Evolutionary conservation across 2,329 filamentous ascomycete genomes (phyloP), one percentile per base, ranked within the genome.

Genomic region (Helicocarpus griseus): DNA sequence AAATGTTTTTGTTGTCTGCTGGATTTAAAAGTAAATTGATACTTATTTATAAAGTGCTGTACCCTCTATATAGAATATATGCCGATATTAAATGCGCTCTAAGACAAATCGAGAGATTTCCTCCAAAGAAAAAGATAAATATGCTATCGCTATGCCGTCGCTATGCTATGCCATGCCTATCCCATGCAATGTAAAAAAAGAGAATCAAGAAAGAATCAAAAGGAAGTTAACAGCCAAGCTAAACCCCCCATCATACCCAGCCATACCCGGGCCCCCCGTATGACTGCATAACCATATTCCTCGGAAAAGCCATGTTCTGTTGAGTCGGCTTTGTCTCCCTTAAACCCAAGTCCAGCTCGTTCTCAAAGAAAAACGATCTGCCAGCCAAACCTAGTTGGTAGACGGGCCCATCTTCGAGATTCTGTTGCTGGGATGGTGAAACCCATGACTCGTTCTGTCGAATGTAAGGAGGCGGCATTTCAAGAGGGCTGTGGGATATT

Each of bases 121-220:
- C n/a, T n/a, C n/a, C n/a, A n/a, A n/a, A n/a, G n/a, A n/a, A n/a
- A n/a, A n/a, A n/a, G n/a, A n/a, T n/a, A n/a, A n/a, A n/a, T n/a
- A n/a, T n/a, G n/a, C n/a, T n/a, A n/a, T n/a, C n/a, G n/a, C n/a
- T n/a, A n/a, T n/a, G n/a, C n/a, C n/a, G n/a, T n/a, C n/a, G n/a
- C n/a, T n/a, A n/a, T n/a, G n/a, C n/a, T n/a, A 21, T 17, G 60
- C 65, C 63, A 58, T 50, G 64, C 64, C n/a, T 66, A 68, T 68
- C 64, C 63, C 55, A 61, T 58, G 59, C 49, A 13, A 39, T 28
- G 31, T 21, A 19, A 41, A 24, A 26, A 13, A 14, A 41, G 26
- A 26, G 45, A 39, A 36, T 39, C 43, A 52, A 50, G 48, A 44
- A 48, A 47, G 50, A 49, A 43, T 41, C 43, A 52, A 29, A 51